Conservation (phyloP, 306 rosid species). For the Trifolium pratense region DNA sequence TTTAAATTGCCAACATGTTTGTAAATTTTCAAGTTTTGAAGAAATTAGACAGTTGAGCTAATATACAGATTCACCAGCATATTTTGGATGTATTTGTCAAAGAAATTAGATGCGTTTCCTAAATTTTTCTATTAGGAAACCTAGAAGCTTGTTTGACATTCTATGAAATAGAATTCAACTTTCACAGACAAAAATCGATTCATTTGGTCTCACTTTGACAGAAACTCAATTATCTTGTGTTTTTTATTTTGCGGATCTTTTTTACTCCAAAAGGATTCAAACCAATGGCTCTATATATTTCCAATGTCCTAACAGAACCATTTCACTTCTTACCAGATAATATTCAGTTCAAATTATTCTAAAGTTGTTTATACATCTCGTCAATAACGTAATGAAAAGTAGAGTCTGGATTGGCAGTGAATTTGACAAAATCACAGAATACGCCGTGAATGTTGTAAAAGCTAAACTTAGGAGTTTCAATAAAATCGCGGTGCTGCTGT, state of each 20-base stretch:
- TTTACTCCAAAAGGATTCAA: slow-evolving; percentile 4
- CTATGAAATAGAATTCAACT: not conserved
- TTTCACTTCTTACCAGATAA: slow-evolving; percentile 5
- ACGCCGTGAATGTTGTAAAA: not conserved
- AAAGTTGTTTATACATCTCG: not conserved
- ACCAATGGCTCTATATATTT: not conserved
- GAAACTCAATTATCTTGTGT: not conserved
- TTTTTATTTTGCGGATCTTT: not conserved
- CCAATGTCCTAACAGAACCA: not conserved
- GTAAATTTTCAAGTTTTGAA: slow-evolving; percentile 8
- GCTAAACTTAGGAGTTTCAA: not conserved
- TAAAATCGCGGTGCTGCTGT: not conserved
- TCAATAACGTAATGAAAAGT: not conserved
- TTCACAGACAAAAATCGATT: not conserved
- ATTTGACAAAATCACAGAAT: not conserved
- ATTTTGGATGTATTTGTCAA: too few relatives aligned
- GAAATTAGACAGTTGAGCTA: too few relatives aligned
- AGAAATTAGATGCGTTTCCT: not conserved
- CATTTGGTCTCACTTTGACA: not conserved
- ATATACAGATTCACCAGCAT: too few relatives aligned
- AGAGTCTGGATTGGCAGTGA: not conserved
- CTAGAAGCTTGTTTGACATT: slow-evolving; percentile 13
- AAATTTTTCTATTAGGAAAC: not conserved
- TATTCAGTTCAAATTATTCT: not conserved
- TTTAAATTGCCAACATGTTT: not conserved